phyloP scores from a whole-genome alignment of 1,284 basidiomycete genomes.

The Leccinum solheimii region DNA sequence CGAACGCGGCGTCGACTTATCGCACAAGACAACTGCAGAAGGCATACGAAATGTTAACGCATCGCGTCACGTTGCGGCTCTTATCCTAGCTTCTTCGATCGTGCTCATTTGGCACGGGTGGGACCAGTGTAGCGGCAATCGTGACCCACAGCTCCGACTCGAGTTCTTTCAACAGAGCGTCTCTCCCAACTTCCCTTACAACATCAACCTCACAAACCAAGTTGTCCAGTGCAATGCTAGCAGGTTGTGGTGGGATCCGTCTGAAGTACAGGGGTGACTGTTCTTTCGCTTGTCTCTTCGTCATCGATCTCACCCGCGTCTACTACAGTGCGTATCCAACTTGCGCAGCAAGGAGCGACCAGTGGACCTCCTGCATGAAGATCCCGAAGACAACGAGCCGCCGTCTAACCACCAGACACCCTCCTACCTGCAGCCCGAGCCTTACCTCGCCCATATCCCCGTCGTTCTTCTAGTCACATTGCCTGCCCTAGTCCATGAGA shows the following conservation, averaged over 20 bases:
- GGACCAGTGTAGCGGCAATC: slow-evolving; percentile 63
- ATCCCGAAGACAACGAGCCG: no score
- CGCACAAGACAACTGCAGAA: neutral
- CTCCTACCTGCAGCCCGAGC: no score
- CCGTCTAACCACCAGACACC: no score
- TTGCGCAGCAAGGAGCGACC: no score
- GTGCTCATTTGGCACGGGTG: slow-evolving; percentile 62
- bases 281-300: neutral
- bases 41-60: neutral
- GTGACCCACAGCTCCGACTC: slow-evolving; percentile 53
- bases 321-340: slow-evolving; percentile 22
- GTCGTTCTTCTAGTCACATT: no score
- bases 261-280: slow-evolving; percentile 55
- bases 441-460: no score
- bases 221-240: slow-evolving; percentile 61
- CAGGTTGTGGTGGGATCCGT: slow-evolving; percentile 62
- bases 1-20: neutral
- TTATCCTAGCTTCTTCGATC: neutral
- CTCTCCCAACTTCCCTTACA: slow-evolving; percentile 58
- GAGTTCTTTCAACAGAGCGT: slow-evolving; percentile 62
- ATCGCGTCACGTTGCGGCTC: neutral
- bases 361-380: no score
- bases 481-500: no score
- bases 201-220: slow-evolving; percentile 57
- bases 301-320: neutral